A percentile compares a stretch with the other conserved stretches of the same genome.
These are phyloP conservation scores for Wickerhamiella parazyma DNA, from an alignment of 805 yeast genomes.

Conservation along the genomic window DNA sequence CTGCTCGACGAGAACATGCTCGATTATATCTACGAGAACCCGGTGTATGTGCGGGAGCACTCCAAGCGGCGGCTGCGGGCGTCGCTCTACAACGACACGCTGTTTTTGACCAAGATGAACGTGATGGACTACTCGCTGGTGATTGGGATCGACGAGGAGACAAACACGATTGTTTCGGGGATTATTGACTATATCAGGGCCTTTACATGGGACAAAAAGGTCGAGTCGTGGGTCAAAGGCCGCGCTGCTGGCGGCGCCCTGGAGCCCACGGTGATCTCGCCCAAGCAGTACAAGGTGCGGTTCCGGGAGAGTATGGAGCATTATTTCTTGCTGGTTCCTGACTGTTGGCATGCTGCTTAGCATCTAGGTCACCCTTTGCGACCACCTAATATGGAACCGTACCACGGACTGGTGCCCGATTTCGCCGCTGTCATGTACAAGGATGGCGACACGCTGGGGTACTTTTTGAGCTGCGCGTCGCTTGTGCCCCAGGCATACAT, in stretches of 20 bases:
- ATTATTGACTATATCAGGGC: constrained; percentile 89
- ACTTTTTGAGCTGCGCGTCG: constrained; percentile 56
- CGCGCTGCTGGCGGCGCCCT: constrained; percentile 76
- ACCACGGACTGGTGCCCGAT: constrained; percentile 31
- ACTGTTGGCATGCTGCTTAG: constrained; percentile 33
- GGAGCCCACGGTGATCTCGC: constrained; percentile 95
- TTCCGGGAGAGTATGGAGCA: constrained; percentile 97
- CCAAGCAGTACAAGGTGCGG: constrained; percentile 84
- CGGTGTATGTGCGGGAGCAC: constrained; percentile 84
- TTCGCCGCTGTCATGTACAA: constrained; percentile 76
- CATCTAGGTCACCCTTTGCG: too few relatives aligned
- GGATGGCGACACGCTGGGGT: constrained; percentile 47
- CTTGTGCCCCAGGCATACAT: constrained; percentile 67
- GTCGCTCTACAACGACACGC: constrained; percentile 87
- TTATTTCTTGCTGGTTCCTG: constrained; percentile 90
- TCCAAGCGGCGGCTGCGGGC: constrained; percentile 76
- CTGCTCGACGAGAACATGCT: constrained; percentile 95
- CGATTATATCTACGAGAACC: constrained; percentile 91
- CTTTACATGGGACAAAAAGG: constrained; percentile 96
- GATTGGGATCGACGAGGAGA: constrained; percentile 66
- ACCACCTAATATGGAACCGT: too few relatives aligned
- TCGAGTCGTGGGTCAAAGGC: constrained; percentile 98
- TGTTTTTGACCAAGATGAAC: constrained; percentile 89
- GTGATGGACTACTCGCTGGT: constrained; percentile 97
- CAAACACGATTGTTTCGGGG: constrained; percentile 67